Evolutionary conservation across 345 rosid species (phyloP).

Genomic region (Eucalyptus microcorys): DNA sequence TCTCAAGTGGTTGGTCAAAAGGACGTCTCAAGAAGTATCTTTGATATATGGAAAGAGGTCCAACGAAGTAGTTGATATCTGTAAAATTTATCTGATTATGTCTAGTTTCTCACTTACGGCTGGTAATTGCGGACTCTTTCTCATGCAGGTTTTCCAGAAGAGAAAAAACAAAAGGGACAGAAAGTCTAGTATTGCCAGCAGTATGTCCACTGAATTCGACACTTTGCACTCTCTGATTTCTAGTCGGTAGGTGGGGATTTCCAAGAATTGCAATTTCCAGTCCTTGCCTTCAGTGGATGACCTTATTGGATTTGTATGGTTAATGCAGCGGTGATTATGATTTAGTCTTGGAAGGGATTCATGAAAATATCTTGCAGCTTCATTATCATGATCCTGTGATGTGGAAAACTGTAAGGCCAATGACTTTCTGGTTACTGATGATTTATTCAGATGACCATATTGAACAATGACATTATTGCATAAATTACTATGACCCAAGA

Average conservation of each 20-base stretch:
- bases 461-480: neutral
- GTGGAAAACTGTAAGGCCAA: conserved; percentile 50
- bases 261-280: neutral
- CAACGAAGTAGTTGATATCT: neutral
- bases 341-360: conserved; percentile 71
- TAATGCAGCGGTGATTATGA: conserved; percentile 85
- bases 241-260: conserved; percentile 35
- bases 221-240: conserved; percentile 56
- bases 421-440: neutral
- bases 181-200: conserved; percentile 14
- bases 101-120: neutral
- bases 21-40: conserved; percentile 74
- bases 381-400: conserved; percentile 89
- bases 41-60: conserved; percentile 98
- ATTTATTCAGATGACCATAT: neutral
- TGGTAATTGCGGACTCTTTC: neutral
- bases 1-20: conserved; percentile 91
- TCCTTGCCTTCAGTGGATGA: neutral
- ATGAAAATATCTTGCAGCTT: conserved; percentile 83
- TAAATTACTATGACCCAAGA: neutral
- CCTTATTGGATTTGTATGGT: neutral
- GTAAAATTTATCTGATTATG: neutral
- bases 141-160: conserved; percentile 70
- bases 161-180: conserved; percentile 44
- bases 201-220: conserved; percentile 38